Percentiles rank a stretch among this genome's conserved stretches.
Conservation (phyloP, 257 asterid species). For the Solanum virginianum region DNA sequence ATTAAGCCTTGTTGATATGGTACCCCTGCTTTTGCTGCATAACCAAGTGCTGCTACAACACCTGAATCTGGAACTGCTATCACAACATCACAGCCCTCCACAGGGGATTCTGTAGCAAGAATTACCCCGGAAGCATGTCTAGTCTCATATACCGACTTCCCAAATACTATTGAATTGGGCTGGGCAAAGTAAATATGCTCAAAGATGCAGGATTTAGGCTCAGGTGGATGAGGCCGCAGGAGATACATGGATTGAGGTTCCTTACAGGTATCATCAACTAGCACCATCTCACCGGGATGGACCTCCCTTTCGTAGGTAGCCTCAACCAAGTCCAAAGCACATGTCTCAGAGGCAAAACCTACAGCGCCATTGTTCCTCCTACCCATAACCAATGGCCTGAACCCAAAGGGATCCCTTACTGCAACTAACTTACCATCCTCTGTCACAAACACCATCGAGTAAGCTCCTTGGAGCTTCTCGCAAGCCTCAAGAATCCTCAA, state of each 20-base stretch:
- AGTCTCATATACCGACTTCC: constrained; percentile 68
- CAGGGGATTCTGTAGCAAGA: constrained; percentile 58
- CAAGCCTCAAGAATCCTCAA: constrained; percentile 79
- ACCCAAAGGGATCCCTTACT: constrained; percentile 32
- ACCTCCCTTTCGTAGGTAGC: constrained; percentile 57
- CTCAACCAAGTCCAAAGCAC: constrained; percentile 49
- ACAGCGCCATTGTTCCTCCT: constrained; percentile 34
- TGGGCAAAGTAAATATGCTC: constrained; percentile 78
- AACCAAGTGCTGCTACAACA: constrained; percentile 84
- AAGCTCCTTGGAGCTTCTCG: constrained; percentile 72
- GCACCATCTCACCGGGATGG: constrained; percentile 30
- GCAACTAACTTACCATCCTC: constrained; percentile 34
- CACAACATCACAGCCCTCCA: constrained; percentile 72
- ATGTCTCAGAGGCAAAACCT: constrained; percentile 38
- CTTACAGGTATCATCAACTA: constrained; percentile 20
- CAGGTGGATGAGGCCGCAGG: constrained; percentile 31
- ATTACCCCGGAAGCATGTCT: constrained; percentile 59
- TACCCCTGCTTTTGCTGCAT: constrained; percentile 71
- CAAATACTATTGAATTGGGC: constrained; percentile 67
- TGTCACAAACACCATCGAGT: constrained; percentile 47
- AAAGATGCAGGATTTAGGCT: constrained; percentile 67
- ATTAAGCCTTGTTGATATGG: constrained; percentile 83
- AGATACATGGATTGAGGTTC: constrained; percentile 37
- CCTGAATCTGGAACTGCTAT: constrained; percentile 94
- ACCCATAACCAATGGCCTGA: constrained; percentile 44